Percentiles rank a stretch among this genome's conserved stretches.
Conservation (phyloP, 768 basidiomycete species). For the Termitomyces sp. region DNA sequence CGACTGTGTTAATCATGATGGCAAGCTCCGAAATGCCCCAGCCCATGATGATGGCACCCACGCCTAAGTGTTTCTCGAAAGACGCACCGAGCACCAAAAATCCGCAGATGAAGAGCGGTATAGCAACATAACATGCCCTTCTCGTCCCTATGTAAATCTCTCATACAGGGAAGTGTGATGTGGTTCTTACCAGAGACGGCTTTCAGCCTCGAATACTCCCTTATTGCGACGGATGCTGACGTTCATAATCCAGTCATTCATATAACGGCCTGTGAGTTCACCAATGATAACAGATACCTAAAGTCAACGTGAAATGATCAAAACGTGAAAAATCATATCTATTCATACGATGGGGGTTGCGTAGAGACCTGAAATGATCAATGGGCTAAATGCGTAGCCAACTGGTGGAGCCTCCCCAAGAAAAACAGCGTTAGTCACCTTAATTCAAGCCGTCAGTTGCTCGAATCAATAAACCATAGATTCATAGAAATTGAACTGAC, state of each 20-base stretch:
- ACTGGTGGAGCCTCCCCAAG: slow-evolving; percentile 46
- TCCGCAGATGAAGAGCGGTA: slow-evolving; percentile 56
- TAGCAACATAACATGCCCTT: slow-evolving; percentile 57
- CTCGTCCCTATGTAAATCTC: background rate
- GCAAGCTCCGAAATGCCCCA: slow-evolving; percentile 60
- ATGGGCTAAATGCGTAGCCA: slow-evolving; percentile 48
- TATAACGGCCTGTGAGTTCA: slow-evolving; percentile 45
- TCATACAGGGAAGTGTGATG: background rate
- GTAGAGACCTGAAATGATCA: slow-evolving; percentile 47
- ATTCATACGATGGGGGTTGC: slow-evolving; percentile 45
- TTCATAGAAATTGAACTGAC: slow-evolving; percentile 20
- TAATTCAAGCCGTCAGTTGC: background rate
- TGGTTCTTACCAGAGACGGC: slow-evolving; percentile 46
- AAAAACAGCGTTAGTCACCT: slow-evolving; percentile 67
- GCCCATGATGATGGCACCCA: slow-evolving; percentile 55
- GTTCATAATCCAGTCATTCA: slow-evolving; percentile 49
- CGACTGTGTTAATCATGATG: slow-evolving; percentile 57
- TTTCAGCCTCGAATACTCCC: slow-evolving; percentile 57
- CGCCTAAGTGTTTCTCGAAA: slow-evolving; percentile 44
- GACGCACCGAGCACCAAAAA: slow-evolving; percentile 53
- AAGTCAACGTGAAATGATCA: background rate
- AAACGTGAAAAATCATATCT: background rate
- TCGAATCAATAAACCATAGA: background rate
- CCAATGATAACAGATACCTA: slow-evolving; percentile 49
- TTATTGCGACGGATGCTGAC: slow-evolving; percentile 39